Percentiles rank a stretch among this genome's conserved stretches.
phyloP scores from a whole-genome alignment of 225 moss, liverwort and hornwort species.

The Pseudisothecium myosuroides region DNA sequence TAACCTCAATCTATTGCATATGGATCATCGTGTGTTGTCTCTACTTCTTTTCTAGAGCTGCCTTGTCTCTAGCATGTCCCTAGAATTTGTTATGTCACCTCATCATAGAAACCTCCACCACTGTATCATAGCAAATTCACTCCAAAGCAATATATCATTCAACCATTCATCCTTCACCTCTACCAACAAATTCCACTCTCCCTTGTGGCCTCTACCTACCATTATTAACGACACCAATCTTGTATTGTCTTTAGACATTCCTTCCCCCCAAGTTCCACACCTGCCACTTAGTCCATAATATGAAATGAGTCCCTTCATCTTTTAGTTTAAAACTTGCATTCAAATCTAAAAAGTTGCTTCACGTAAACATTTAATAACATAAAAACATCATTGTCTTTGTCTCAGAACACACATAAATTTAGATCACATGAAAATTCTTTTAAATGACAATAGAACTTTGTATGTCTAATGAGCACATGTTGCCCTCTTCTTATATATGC shows the following conservation, averaged over 20 bases:
- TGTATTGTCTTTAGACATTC: not conserved
- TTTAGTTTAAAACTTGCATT: not conserved
- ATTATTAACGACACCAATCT: not conserved
- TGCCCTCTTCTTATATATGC: not conserved
- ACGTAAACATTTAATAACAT: not conserved
- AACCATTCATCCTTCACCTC: not conserved
- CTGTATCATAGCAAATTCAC: rapidly evolving
- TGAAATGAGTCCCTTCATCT: not conserved
- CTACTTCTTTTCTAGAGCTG: rapidly evolving
- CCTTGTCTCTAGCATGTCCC: not conserved
- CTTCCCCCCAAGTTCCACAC: not conserved
- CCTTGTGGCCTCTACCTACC: rapidly evolving
- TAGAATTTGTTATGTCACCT: rapidly evolving
- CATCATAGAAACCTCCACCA: not conserved
- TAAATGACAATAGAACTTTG: not conserved
- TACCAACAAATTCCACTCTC: not conserved
- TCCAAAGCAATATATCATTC: not conserved
- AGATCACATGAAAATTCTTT: not conserved
- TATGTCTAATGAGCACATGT: rapidly evolving
- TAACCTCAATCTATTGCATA: not conserved
- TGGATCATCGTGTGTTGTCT: rapidly evolving
- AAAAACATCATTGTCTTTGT: not conserved
- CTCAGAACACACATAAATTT: rapidly evolving
- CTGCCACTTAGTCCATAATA: rapidly evolving
- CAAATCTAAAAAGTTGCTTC: not conserved